Conservation (phyloP, 2,329 filamentous ascomycete genomes). For the Mycosphaerella sp. region DNA sequence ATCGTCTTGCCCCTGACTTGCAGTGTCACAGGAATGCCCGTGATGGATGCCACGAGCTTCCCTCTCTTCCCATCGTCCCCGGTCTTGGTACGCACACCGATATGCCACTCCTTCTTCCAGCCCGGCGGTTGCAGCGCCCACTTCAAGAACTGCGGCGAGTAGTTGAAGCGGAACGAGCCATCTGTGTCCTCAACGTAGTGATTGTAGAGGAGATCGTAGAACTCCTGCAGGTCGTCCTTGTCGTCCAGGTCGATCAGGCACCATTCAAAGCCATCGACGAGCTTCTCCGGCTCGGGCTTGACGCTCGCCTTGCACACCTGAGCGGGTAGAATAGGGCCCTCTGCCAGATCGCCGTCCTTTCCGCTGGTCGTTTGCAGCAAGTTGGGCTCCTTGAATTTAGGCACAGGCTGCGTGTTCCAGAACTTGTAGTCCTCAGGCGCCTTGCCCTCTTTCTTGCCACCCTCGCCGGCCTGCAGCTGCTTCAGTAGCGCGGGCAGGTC, state of each 20-base stretch:
- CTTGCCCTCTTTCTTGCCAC: slow-evolving; percentile 30
- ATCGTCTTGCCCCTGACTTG: slow-evolving; percentile 71
- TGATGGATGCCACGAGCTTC: slow-evolving; percentile 93
- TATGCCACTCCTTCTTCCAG: slow-evolving; percentile 91
- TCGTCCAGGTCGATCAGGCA: slow-evolving; percentile 79
- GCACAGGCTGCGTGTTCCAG: slow-evolving; percentile 96
- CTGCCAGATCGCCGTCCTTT: slow-evolving; percentile 53
- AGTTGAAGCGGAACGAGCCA: slow-evolving; percentile 96
- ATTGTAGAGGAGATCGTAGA: slow-evolving; percentile 83
- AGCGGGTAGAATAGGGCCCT: slow-evolving; percentile 79
- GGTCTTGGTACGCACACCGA: slow-evolving; percentile 70
- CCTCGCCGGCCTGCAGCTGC: slow-evolving; percentile 25
- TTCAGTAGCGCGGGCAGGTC: slow-evolving; percentile 30
- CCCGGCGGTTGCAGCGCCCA: slow-evolving; percentile 95
- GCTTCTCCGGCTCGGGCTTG: slow-evolving; percentile 56
- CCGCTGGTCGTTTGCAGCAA: slow-evolving; percentile 34
- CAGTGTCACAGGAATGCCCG: slow-evolving; percentile 79
- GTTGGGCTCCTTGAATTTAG: slow-evolving; percentile 59
- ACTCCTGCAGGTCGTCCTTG: slow-evolving; percentile 72
- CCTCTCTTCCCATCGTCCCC: slow-evolving; percentile 55
- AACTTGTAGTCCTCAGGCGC: slow-evolving; percentile 67
- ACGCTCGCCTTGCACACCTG: slow-evolving; percentile 58
- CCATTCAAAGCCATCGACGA: slow-evolving; percentile 89
- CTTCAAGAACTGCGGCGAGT: slow-evolving; percentile 79
- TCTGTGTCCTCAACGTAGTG: slow-evolving; percentile 98